Evolutionary conservation across 768 basidiomycete genomes (phyloP), one percentile per base, ranked within the genome.

Genomic region (Neoboletus brunneissimus): DNA sequence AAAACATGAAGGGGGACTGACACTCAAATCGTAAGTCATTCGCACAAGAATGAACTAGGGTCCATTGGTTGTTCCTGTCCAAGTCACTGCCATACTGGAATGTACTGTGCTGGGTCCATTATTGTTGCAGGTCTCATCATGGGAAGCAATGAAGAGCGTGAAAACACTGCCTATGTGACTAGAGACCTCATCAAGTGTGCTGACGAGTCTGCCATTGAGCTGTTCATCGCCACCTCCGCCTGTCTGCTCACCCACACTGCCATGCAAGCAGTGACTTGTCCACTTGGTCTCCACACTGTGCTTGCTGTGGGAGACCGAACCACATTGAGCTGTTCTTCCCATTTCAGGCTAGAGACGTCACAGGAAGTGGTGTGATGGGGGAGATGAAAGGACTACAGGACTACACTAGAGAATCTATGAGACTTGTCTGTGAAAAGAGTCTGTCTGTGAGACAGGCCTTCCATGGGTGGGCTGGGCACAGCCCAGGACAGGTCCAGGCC

Each of bases 311-410:
- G 44, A 94, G 97, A 23, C 94, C 95, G 0, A 76, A 80, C 4
- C 91, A 96, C 62, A 93, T 98, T 63, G 92, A 91, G 71, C 96
- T 95, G 3, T 98, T 98, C 86, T 98, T 98, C 82, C 97, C 96
- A 2, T 97, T n/a, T n/a, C n/a, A n/a, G n/a, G n/a, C n/a, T n/a
- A n/a, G n/a, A n/a, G n/a, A n/a, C n/a, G n/a, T n/a, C n/a, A n/a
- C n/a, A n/a, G n/a, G n/a, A n/a, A n/a, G n/a, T n/a, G n/a, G n/a
- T n/a, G n/a, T n/a, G n/a, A n/a, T n/a, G n/a, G n/a, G n/a, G n/a
- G n/a, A n/a, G n/a, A n/a, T n/a, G n/a, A n/a, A n/a, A n/a, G n/a
- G n/a, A n/a, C n/a, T n/a, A n/a, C n/a, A n/a, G n/a, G n/a, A n/a
- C n/a, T n/a, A n/a, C n/a, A n/a, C n/a, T n/a, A n/a, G n/a, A 31